Conservation (phyloP, 331 rosid genomes). For the Phaseolus coccineus region DNA sequence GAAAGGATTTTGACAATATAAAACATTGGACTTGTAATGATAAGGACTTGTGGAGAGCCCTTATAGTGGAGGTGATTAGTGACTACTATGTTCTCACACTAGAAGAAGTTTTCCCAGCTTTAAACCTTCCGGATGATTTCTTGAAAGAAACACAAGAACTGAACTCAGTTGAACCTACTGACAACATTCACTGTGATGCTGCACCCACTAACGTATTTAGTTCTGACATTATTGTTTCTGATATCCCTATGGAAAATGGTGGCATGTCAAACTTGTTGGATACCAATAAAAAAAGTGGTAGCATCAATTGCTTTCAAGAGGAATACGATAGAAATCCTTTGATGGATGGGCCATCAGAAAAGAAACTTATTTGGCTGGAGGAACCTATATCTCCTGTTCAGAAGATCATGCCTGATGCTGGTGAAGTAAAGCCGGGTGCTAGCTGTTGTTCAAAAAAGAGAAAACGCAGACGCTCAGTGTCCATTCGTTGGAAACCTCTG, state of each 20-base stretch:
- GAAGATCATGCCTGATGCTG: conserved; percentile 14
- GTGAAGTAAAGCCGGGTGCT: not conserved
- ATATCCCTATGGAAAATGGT: conserved; percentile 35
- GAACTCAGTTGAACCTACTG: conserved; percentile 43
- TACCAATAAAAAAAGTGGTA: conserved; percentile 38
- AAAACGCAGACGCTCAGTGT: not conserved
- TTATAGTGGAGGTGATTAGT: conserved; percentile 59
- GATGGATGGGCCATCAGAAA: conserved; percentile 37
- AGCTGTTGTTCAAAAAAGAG: not conserved
- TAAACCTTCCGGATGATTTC: conserved; percentile 48
- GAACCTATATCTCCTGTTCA: conserved; percentile 32
- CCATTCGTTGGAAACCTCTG: conserved; percentile 52
- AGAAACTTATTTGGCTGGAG: conserved; percentile 36
- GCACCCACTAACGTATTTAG: conserved; percentile 7
- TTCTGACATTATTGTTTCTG: conserved; percentile 27
- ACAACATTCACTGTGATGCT: conserved; percentile 44
- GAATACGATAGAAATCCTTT: conserved; percentile 35
- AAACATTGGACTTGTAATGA: conserved; percentile 70
- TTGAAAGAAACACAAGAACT: conserved; percentile 35
- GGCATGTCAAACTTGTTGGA: conserved; percentile 33
- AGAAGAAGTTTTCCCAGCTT: conserved; percentile 44
- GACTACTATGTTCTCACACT: conserved; percentile 56
- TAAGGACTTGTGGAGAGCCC: conserved; percentile 70
- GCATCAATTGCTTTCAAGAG: conserved; percentile 31
- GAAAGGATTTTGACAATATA: conserved; percentile 55